phyloP scores from a whole-genome alignment of 108 stramenopile genomes.

The Nitzschia sp. region DNA sequence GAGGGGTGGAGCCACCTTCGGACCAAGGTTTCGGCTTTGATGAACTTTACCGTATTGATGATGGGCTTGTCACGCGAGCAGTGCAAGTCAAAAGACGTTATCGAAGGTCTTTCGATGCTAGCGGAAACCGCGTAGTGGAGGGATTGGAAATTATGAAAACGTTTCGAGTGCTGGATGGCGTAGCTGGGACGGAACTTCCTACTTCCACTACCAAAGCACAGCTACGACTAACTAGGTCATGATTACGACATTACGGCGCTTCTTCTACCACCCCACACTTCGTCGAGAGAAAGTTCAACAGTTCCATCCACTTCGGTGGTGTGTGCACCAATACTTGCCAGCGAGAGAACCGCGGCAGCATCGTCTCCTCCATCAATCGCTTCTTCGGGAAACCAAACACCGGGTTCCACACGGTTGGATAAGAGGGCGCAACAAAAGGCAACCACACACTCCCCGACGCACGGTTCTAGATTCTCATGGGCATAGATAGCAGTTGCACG shows the following conservation, averaged over 20 bases:
- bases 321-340: constrained; percentile 52
- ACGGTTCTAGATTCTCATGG: constrained; percentile 83
- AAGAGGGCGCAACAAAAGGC: constrained; percentile 74
- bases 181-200: constrained; percentile 67
- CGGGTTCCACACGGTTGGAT: constrained; percentile 45
- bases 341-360: constrained; percentile 38
- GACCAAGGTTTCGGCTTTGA: constrained; percentile 58
- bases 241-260: not conserved
- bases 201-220: constrained; percentile 59
- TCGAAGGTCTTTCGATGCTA: constrained; percentile 47
- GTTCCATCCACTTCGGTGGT: constrained; percentile 36
- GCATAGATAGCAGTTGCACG: constrained; percentile 43
- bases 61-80: constrained; percentile 44
- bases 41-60: constrained; percentile 49
- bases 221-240: constrained; percentile 20
- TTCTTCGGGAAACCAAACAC: constrained; percentile 79
- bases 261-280: constrained; percentile 33
- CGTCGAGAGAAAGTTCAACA: constrained; percentile 8
- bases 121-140: constrained; percentile 61
- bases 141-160: constrained; percentile 73
- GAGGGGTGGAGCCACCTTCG: constrained; percentile 46
- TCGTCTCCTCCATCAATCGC: constrained; percentile 30
- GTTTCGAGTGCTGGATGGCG: constrained; percentile 68
- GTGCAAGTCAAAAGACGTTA: constrained; percentile 51
- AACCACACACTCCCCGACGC: constrained; percentile 78